Evolutionary conservation across 495 filamentous ascomycete species (phyloP).

Genomic region (Penicillium subrubescens): DNA sequence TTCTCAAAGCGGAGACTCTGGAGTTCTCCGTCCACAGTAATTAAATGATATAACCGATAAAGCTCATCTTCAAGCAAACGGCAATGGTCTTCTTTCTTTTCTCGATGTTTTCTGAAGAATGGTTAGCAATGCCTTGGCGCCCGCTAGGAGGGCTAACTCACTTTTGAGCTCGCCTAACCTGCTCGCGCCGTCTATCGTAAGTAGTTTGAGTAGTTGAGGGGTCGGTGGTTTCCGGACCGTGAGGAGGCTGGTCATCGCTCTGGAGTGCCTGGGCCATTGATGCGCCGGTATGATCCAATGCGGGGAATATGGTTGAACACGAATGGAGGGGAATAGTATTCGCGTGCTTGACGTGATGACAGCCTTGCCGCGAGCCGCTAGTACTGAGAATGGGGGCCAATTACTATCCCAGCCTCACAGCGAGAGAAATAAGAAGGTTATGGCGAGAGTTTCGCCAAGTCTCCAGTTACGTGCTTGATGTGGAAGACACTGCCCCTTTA

Average conservation of each 20-base stretch:
- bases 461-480: background rate
- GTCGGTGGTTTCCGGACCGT: background rate
- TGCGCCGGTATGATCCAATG: background rate
- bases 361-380: background rate
- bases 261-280: background rate
- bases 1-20: conserved; percentile 5
- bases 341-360: background rate
- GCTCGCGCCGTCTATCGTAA: conserved; percentile 14
- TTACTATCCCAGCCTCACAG: background rate
- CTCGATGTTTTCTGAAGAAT: conserved; percentile 9
- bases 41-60: conserved; percentile 1
- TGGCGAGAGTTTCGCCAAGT: background rate
- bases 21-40: conserved; percentile 1
- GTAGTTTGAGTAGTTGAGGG: background rate
- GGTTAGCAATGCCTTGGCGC: background rate
- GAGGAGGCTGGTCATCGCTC: background rate
- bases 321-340: background rate
- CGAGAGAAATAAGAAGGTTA: background rate
- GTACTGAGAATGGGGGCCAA: background rate
- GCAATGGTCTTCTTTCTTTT: conserved; percentile 6
- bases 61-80: conserved; percentile 16
- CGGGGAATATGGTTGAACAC: background rate
- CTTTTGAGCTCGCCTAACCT: conserved; percentile 13
- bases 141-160: background rate
- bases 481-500: background rate